Conservation (phyloP, 148 eudicot species). For the Chenopodium quinoa region DNA sequence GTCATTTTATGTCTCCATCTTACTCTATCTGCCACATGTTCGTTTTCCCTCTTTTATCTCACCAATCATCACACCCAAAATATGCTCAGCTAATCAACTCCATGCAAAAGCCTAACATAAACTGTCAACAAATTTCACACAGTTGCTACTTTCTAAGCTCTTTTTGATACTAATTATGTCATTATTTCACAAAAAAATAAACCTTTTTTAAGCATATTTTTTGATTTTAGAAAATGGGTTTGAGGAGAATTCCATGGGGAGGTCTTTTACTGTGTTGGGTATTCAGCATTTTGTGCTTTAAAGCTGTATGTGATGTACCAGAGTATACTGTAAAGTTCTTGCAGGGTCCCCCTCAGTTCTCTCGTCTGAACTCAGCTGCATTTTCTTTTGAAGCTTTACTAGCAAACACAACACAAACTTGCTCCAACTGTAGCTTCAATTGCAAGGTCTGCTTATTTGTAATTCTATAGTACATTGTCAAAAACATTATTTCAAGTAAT, state of each 20-base stretch:
- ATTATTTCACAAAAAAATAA: background rate
- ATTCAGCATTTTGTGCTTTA: constrained; percentile 40
- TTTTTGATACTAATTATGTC: background rate
- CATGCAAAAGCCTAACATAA: constrained; percentile 23
- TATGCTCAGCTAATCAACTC: constrained; percentile 21
- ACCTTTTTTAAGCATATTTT: constrained; percentile 12
- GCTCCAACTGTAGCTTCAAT: constrained; percentile 51
- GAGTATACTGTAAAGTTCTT: constrained; percentile 57
- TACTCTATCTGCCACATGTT: constrained; percentile 26
- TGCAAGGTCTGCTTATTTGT: constrained; percentile 62
- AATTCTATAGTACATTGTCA: background rate
- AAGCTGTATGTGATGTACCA: constrained; percentile 43
- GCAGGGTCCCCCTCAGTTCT: constrained; percentile 51
- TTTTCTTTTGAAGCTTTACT: constrained; percentile 62
- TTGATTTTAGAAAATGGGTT: constrained; percentile 44
- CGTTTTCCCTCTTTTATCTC: constrained; percentile 17
- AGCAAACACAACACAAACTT: constrained; percentile 33
- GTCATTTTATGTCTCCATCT: constrained; percentile 18
- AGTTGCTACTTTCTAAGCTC: constrained; percentile 20
- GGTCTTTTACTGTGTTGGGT: constrained; percentile 44
- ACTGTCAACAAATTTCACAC: constrained; percentile 11
- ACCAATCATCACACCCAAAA: constrained; percentile 31
- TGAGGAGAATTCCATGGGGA: constrained; percentile 35
- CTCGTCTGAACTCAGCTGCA: constrained; percentile 51
- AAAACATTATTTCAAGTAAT: background rate